phyloP scores from a whole-genome alignment of 1,139 yeast genomes.

The Taphrina flavorubra region DNA sequence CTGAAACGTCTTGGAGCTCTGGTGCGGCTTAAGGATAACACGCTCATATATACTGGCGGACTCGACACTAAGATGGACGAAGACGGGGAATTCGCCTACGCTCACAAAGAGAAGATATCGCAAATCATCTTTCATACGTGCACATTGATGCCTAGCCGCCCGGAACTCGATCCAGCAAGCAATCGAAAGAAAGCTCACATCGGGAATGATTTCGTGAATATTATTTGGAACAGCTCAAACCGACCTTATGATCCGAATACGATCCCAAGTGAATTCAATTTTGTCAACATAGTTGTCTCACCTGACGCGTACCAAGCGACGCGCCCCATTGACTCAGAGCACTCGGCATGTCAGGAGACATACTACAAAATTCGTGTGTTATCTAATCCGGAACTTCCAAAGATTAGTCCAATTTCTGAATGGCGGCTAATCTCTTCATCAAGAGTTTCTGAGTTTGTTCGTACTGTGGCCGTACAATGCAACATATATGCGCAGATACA shows the following conservation, averaged over 20 bases:
- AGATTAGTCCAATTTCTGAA: slow-evolving; percentile 28
- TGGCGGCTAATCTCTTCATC: slow-evolving; percentile 35
- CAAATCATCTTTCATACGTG: slow-evolving; percentile 80
- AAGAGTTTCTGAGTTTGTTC: slow-evolving; percentile 26
- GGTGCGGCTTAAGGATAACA: slow-evolving; percentile 62
- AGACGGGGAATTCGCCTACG: slow-evolving; percentile 78
- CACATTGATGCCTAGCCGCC: slow-evolving; percentile 69
- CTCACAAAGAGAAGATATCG: slow-evolving; percentile 72
- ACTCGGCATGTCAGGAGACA: background rate
- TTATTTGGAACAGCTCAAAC: slow-evolving; percentile 78
- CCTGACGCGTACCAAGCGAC: slow-evolving; percentile 58
- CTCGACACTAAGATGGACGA: slow-evolving; percentile 69
- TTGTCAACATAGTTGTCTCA: slow-evolving; percentile 75
- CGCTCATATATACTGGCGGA: slow-evolving; percentile 74
- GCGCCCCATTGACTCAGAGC: background rate
- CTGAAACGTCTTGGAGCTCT: slow-evolving; percentile 64
- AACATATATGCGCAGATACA: slow-evolving; percentile 37
- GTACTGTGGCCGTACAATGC: slow-evolving; percentile 33
- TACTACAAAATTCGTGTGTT: slow-evolving; percentile 24
- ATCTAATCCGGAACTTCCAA: slow-evolving; percentile 21
- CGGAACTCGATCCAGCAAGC: slow-evolving; percentile 54
- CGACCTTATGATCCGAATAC: slow-evolving; percentile 69
- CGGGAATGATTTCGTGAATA: slow-evolving; percentile 82
- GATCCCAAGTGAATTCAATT: slow-evolving; percentile 79
- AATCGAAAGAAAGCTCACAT: slow-evolving; percentile 79